These are phyloP conservation scores for Chenopodium formosanum DNA, from an alignment of 148 eudicot genomes.

Conservation along the genomic window DNA sequence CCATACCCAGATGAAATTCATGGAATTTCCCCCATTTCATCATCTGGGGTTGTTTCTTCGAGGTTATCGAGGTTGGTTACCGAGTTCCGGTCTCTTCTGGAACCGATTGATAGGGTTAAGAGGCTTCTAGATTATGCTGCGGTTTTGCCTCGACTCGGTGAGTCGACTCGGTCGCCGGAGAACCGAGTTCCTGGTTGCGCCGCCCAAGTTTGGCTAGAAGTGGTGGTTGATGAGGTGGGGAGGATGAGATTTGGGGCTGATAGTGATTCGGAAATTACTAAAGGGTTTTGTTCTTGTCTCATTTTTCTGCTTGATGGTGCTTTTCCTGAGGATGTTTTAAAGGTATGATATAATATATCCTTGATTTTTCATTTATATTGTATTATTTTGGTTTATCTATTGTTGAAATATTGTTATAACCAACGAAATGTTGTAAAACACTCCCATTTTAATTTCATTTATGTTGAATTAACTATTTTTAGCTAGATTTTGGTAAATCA, in stretches of 20 bases:
- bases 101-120: conserved; percentile 76
- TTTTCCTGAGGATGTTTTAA: conserved; percentile 51
- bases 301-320: conserved; percentile 68
- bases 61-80: conserved; percentile 45
- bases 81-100: conserved; percentile 56
- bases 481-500: no score
- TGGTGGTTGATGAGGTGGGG: conserved; percentile 43
- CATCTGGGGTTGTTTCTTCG: conserved; percentile 24
- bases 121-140: conserved; percentile 56
- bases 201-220: conserved; percentile 81
- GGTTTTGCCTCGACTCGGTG: conserved; percentile 46
- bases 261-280: conserved; percentile 86
- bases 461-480: no score
- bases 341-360: conserved; percentile 22
- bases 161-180: conserved; percentile 42
- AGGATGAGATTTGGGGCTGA: conserved; percentile 61
- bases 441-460: no score
- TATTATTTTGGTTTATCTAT: not conserved
- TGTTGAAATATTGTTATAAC: not conserved
- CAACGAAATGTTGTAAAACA: no score
- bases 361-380: no score
- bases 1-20: conserved; percentile 19
- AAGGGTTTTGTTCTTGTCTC: conserved; percentile 85
- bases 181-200: conserved; percentile 77
- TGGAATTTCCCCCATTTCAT: conserved; percentile 4